Base-by-base conservation (phyloP, 1,284 basidiomycete species). In the Rhizopogon hawkerae region DNA sequence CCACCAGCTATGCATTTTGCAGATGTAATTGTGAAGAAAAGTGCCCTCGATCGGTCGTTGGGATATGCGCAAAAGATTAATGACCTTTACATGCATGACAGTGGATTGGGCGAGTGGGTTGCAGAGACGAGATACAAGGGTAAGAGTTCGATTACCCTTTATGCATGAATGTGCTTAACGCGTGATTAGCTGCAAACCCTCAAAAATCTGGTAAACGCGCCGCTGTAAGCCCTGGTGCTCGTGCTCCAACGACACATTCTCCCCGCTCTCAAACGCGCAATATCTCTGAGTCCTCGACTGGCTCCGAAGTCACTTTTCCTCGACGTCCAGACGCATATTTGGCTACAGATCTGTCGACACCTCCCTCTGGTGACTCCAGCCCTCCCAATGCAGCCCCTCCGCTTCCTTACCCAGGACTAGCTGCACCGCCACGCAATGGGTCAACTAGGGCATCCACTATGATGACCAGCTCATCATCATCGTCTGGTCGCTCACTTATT, bases 11-110 rank as follows among this genome's bases (percentile, higher is more conserved):
- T 93, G 80, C 73, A 78, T 54, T 89, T 77, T 57, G 72, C 75
- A 16, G 87, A 93, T 60, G 75, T 95, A 9, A 67, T 77, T 49
- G 57, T 60, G 9, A 74, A 78, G 65, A 79, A 76, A 58, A 83
- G 74, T 26, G 59, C 86, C 0, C 62, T 81, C 3, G 92, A 95
- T 60, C 75, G 92, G 35, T 88, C 87, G 43, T 64, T 73, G 26
- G 79, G 81, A 39, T 96, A 95, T 61, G 86, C 88, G 6, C 69
- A 72, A 54, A 92, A 91, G 67, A 88, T 94, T 56, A 90, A 91
- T 60, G 89, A 92, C 58, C 67, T 95, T 16, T 77, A 81, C 42
- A 70, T 74, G 52, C 81, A 81, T 56, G 89, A 93, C 60, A 86
- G 84, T 58, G 91, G 92, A 14, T 64, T 95, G 52, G 70, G 71